A percentile compares a stretch with the other conserved stretches of the same genome.
phyloP scores from a whole-genome alignment of 2,329 filamentous ascomycete species.

The Massarina eburnea region DNA sequence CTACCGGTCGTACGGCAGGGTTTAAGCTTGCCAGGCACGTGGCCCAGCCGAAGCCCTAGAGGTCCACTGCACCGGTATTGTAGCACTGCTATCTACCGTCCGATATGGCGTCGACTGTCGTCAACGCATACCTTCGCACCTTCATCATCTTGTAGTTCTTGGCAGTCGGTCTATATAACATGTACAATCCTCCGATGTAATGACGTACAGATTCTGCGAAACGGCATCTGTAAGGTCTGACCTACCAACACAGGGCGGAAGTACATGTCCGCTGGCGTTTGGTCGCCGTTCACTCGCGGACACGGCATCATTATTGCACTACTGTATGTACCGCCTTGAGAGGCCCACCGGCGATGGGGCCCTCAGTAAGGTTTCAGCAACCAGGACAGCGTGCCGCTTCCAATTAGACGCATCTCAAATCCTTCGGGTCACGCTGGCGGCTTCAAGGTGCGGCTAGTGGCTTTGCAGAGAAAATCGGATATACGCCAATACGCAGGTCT shows the following conservation, averaged over 20 bases:
- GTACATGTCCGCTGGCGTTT: slow-evolving; percentile 5
- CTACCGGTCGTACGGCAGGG: slow-evolving; percentile 9
- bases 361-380: neutral
- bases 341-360: neutral
- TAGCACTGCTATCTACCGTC: neutral
- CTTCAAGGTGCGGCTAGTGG: slow-evolving; percentile 6
- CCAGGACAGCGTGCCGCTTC: neutral
- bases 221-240: slow-evolving; percentile 19
- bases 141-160: too few relatives aligned
- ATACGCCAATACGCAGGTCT: slow-evolving; percentile 10
- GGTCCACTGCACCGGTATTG: slow-evolving; percentile 9
- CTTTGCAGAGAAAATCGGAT: neutral
- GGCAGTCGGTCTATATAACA: too few relatives aligned
- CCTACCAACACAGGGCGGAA: slow-evolving; percentile 5
- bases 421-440: slow-evolving; percentile 12
- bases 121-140: too few relatives aligned
- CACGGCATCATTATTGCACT: slow-evolving; percentile 3
- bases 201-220: slow-evolving; percentile 25
- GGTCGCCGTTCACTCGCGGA: neutral
- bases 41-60: slow-evolving; percentile 9
- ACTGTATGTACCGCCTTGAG: neutral
- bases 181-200: slow-evolving; percentile 1
- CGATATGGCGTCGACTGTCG: slow-evolving; percentile 1
- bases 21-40: slow-evolving; percentile 21
- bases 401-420: slow-evolving; percentile 7